Evolutionary conservation across 371 early-diverging fungal genomes (phyloP).

Genomic region (Batkoa obscura): DNA sequence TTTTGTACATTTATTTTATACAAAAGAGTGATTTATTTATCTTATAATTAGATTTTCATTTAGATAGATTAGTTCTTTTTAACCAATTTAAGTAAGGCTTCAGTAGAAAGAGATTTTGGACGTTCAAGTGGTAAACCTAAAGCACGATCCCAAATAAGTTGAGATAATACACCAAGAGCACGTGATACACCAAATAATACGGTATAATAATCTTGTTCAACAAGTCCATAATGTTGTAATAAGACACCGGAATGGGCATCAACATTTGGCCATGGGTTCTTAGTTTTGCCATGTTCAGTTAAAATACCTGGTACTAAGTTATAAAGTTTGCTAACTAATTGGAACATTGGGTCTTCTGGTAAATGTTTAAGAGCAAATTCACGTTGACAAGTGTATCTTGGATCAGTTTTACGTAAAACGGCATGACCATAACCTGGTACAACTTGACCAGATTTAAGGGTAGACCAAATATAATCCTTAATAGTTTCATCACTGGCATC

Average conservation of each 20-base stretch:
- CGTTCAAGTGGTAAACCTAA: conserved; percentile 88
- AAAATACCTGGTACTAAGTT: conserved; percentile 91
- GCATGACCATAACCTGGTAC: conserved; percentile 98
- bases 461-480: conserved; percentile 90
- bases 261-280: conserved; percentile 99
- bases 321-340: conserved; percentile 88
- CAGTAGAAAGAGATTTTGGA: conserved; percentile 86
- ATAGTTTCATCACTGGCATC: conserved; percentile 80
- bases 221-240: conserved; percentile 87
- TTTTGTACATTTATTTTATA: no score
- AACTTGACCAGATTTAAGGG: conserved; percentile 88
- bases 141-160: conserved; percentile 93
- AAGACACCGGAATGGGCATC: conserved; percentile 97
- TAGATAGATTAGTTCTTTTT: conserved; percentile 11
- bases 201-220: conserved; percentile 97
- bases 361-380: conserved; percentile 97
- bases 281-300: conserved; percentile 98
- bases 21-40: no score
- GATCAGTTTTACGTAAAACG: conserved; percentile 89
- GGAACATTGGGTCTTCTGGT: conserved; percentile 90
- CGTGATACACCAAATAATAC: conserved; percentile 97
- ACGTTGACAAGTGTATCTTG: conserved; percentile 95
- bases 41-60: no score
- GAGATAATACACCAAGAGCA: conserved; percentile 83
- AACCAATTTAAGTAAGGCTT: conserved; percentile 58